phyloP scores from a whole-genome alignment of 1,284 basidiomycete genomes.

The Ceratobasidium papillatum region DNA sequence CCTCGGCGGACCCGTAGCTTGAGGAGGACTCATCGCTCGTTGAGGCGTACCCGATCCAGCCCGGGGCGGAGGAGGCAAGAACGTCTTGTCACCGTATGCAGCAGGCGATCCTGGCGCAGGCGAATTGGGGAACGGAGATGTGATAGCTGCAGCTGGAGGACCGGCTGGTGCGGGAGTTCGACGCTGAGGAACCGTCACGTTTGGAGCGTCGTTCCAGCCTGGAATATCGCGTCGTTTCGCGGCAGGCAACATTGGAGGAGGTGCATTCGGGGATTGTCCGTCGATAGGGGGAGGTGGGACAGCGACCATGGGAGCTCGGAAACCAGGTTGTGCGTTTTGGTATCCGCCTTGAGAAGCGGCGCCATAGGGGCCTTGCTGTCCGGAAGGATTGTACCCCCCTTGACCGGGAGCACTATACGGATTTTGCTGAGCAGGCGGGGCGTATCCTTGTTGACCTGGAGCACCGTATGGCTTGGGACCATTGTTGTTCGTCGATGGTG shows the following conservation, averaged over 20 bases:
- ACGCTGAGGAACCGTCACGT: slow-evolving; percentile 59
- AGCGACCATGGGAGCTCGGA: slow-evolving; percentile 44
- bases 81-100: slow-evolving; percentile 48
- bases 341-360: slow-evolving; percentile 39
- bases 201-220: slow-evolving; percentile 93
- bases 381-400: background rate
- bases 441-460: background rate
- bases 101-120: slow-evolving; percentile 57
- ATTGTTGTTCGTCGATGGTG: slow-evolving; percentile 3
- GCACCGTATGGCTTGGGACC: slow-evolving; percentile 16
- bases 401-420: slow-evolving; percentile 17
- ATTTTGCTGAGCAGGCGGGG: slow-evolving; percentile 35
- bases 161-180: slow-evolving; percentile 61
- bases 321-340: slow-evolving; percentile 49
- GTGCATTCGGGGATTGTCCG: slow-evolving; percentile 50
- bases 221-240: slow-evolving; percentile 71
- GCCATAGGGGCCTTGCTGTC: slow-evolving; percentile 36
- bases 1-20: slow-evolving; percentile 43
- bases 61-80: slow-evolving; percentile 48
- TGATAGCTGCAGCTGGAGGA: slow-evolving; percentile 74
- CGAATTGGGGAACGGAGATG: slow-evolving; percentile 87
- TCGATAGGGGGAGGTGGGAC: slow-evolving; percentile 54
- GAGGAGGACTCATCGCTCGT: slow-evolving; percentile 51
- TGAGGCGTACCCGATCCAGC: slow-evolving; percentile 41
- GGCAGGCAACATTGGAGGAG: slow-evolving; percentile 54